Conservation (phyloP, 768 basidiomycete genomes). For the Kwoniella sp. region DNA sequence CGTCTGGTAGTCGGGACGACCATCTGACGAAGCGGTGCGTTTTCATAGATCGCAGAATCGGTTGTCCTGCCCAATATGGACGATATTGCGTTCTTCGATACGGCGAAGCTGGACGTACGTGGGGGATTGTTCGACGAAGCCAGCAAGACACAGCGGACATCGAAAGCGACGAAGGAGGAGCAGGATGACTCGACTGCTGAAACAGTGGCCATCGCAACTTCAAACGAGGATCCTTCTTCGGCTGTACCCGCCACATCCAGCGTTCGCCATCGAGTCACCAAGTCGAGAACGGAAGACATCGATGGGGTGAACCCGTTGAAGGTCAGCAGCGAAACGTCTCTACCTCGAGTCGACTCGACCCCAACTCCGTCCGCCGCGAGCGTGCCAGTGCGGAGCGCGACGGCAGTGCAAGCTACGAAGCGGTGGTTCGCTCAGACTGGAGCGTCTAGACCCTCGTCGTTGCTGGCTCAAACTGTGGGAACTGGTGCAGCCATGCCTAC, state of each 20-base stretch:
- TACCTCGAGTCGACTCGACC: slow-evolving; percentile 24
- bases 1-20: neutral
- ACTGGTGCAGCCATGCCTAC: neutral
- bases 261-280: slow-evolving; percentile 21
- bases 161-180: slow-evolving; percentile 5
- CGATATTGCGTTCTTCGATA: slow-evolving; percentile 94
- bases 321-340: too few species aligned
- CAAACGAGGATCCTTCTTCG: slow-evolving; percentile 26
- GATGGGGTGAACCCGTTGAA: neutral
- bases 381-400: too few species aligned
- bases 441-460: slow-evolving; percentile 2
- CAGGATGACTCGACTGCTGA: slow-evolving; percentile 4
- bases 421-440: slow-evolving; percentile 31
- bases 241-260: slow-evolving; percentile 20
- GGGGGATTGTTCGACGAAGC: slow-evolving; percentile 90
- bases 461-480: slow-evolving; percentile 3
- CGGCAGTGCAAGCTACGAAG: slow-evolving; percentile 21
- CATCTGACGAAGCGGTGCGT: slow-evolving; percentile 6
- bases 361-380: slow-evolving; percentile 13
- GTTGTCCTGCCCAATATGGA: slow-evolving; percentile 98
- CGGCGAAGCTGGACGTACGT: slow-evolving; percentile 57
- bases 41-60: slow-evolving; percentile 78
- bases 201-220: slow-evolving; percentile 8
- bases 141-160: slow-evolving; percentile 30
- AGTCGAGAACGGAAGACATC: slow-evolving; percentile 20